These are phyloP conservation scores for Umbelopsis sp. DNA, from an alignment of 192 early-diverging fungal species.

Conservation along the genomic window DNA sequence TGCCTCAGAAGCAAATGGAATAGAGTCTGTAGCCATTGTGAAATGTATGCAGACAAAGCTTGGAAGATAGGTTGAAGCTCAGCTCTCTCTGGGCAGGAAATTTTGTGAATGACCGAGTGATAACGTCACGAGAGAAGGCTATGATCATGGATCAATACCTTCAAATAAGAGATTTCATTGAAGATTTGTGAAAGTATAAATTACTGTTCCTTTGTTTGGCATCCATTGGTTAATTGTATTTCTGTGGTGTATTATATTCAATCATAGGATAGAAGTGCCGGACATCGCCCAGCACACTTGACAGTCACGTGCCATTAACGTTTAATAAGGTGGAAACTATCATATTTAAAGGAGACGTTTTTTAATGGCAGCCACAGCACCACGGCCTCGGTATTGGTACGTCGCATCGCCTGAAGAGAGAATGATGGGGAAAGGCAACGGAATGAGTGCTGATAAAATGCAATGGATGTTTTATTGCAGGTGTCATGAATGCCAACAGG, in stretches of 20 bases:
- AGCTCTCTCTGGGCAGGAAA: neutral
- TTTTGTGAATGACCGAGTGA: neutral
- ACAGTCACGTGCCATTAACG: neutral
- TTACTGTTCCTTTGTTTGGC: no score
- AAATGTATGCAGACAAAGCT: neutral
- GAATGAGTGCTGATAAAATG: neutral
- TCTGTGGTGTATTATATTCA: no score
- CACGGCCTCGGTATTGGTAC: slow-evolving; percentile 3
- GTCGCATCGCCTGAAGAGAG: neutral
- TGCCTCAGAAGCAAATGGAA: slow-evolving; percentile 13
- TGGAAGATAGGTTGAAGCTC: slow-evolving; percentile 1
- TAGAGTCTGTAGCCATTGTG: slow-evolving; percentile 10
- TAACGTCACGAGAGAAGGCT: neutral
- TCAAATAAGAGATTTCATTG: no score
- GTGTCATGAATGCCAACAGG: slow-evolving; percentile 11
- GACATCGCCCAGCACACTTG: neutral
- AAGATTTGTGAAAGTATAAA: no score
- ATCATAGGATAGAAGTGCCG: no score
- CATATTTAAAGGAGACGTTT: neutral
- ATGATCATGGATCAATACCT: no score
- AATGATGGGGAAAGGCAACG: neutral
- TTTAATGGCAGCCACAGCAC: slow-evolving; percentile 9
- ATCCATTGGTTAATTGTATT: no score
- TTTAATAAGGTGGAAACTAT: neutral
- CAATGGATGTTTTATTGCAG: no score